Evolutionary conservation across 169 alveolate species (phyloP), one percentile per base, ranked within the genome.

Genomic region (Plasmodium vivax): DNA sequence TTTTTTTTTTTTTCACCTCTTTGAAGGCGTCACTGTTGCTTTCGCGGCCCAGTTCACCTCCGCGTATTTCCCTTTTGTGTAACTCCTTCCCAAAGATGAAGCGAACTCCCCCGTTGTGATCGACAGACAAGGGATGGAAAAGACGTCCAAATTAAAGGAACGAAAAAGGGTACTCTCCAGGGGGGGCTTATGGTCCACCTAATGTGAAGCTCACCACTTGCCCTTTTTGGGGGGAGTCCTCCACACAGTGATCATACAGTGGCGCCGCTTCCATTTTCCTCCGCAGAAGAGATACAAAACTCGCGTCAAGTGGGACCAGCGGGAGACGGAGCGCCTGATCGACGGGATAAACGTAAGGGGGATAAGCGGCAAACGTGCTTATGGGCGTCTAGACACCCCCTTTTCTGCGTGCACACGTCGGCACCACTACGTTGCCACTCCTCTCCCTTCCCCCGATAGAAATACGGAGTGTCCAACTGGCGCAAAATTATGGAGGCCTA

Each of bases 391-490:
- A 43, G 16, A 43, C 54, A 8, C 54, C 1, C 54, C 7, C 54
- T 7, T 43, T 43, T 43, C 54, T 43, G 54, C n/a, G 74, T 58
- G 32, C 41, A 6, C n/a, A 68, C 38, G 74, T 16, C 34, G 36
- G 47, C 47, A 81, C 19, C 12, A 27, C 19, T 16, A 80, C 43
- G 72, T 7, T 30, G 27, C 36, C 14, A 38, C 34, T 80, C 23
- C 7, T 30, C 16, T 80, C 58, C 8, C 81, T n/a, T 12, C 16
- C 62, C 62, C 23, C 23, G 62, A 51, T 51, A 77, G 87, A 68
- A 27, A 1, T 87, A 75, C 34, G 87, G 93, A 32, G 30, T 87
- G 51, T 85, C 85, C 14, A 85, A 75, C 62, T 51, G 93, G 93
- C 62, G 87, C 30, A 19, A 75, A 85, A 85, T 85, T 54, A 16